Conservation (phyloP, 129 eudicot species). For the carrot (Daucus carota) region DH1_v3.0 NC_030386.2:30233501-30234000, state of each 20-base stretch:
- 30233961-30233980: conserved; percentile 52
- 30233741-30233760: conserved; percentile 41
- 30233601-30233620: conserved; percentile 42
- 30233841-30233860: conserved; percentile 52
- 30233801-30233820: conserved; percentile 48
- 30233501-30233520: conserved; percentile 39
- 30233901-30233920: conserved; percentile 47
- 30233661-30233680: conserved; percentile 47
- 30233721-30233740: conserved; percentile 46
- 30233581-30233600: conserved; percentile 54
- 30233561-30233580: conserved; percentile 58
- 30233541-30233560: conserved; percentile 63
- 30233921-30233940: conserved; percentile 48
- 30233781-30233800: conserved; percentile 63
- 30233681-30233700: conserved; percentile 34
- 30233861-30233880: conserved; percentile 88
- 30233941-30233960: conserved; percentile 55
- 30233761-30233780: conserved; percentile 73
- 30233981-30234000: conserved; percentile 56
- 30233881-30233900: conserved; percentile 61
- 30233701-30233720: conserved; percentile 45
- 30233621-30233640: conserved; percentile 51
- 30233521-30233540: conserved; percentile 40
- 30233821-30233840: conserved; percentile 48
- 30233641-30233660: conserved; percentile 52